phyloP scores from a whole-genome alignment of 768 basidiomycete genomes.

The Lyophyllum shimeji region DNA sequence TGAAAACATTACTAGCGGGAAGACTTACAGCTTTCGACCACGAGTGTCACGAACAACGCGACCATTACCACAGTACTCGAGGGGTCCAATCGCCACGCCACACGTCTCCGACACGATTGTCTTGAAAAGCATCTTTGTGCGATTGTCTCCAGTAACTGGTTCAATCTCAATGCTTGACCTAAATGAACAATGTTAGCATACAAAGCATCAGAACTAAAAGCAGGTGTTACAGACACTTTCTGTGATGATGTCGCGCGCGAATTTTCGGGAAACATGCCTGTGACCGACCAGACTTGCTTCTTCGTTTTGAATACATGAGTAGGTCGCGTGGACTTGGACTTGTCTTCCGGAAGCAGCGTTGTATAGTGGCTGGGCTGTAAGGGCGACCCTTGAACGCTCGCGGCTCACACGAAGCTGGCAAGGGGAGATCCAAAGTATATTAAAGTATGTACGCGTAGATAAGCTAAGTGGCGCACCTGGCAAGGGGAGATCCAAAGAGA shows the following conservation, averaged over 20 bases:
- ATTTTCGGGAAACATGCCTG: neutral
- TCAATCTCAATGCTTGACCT: neutral
- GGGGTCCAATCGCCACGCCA: conserved; percentile 18
- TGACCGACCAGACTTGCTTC: neutral
- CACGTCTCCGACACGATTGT: conserved; percentile 8
- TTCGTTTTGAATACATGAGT: neutral
- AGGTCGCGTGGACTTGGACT: neutral
- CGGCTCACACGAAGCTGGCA: no score
- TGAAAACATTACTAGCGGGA: neutral
- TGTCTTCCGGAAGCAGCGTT: neutral
- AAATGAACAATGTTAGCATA: neutral
- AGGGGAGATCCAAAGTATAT: no score
- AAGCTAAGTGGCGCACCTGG: no score
- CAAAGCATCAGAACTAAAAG: neutral
- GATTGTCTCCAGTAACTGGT: neutral
- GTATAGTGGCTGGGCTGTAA: neutral
- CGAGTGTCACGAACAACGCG: neutral
- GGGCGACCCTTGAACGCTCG: no score
- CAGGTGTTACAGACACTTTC: neutral
- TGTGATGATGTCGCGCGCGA: neutral
- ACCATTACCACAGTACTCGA: conserved; percentile 22
- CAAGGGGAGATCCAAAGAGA: no score
- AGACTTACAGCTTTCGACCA: neutral
- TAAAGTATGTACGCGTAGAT: no score
- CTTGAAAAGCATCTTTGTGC: neutral